These are phyloP conservation scores for Dactylellina parvicollis DNA, from an alignment of 2,329 filamentous ascomycete genomes.

Conservation along the genomic window DNA sequence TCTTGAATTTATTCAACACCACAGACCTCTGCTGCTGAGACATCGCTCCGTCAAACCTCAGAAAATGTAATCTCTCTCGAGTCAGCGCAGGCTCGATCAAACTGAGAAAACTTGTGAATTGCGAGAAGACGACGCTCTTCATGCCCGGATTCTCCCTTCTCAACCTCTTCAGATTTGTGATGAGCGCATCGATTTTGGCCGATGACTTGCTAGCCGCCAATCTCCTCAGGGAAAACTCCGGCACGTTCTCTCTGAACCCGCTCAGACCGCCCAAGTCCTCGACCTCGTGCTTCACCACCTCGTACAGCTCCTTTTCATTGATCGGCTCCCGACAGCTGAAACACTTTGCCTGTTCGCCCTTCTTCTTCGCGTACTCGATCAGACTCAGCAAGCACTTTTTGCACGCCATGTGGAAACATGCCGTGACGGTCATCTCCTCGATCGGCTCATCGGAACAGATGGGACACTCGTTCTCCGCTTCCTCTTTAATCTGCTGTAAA, in stretches of 20 bases:
- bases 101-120: constrained; percentile 95
- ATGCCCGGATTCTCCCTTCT: constrained; percentile 73
- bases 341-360: constrained; percentile 78
- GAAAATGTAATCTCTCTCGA: constrained; percentile 71
- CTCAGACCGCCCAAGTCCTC: constrained; percentile 59
- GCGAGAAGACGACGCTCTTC: constrained; percentile 94
- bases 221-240: constrained; percentile 69
- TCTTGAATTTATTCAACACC: constrained; percentile 77
- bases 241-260: constrained; percentile 61
- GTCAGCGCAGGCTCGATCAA: constrained; percentile 83
- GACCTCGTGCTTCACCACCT: constrained; percentile 83
- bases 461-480: constrained; percentile 88
- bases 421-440: constrained; percentile 91
- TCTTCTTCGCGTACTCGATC: constrained; percentile 72
- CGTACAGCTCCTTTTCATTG: constrained; percentile 85
- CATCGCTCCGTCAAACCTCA: constrained; percentile 94
- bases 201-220: constrained; percentile 74
- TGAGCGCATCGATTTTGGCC: constrained; percentile 84
- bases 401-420: constrained; percentile 97
- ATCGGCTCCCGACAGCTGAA: constrained; percentile 89
- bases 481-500: constrained; percentile 87
- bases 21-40: constrained; percentile 82
- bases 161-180: constrained; percentile 77
- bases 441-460: constrained; percentile 96
- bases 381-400: constrained; percentile 91